Evolutionary conservation across 805 yeast species (phyloP).

Genomic region (Zygoascus tannicola): DNA sequence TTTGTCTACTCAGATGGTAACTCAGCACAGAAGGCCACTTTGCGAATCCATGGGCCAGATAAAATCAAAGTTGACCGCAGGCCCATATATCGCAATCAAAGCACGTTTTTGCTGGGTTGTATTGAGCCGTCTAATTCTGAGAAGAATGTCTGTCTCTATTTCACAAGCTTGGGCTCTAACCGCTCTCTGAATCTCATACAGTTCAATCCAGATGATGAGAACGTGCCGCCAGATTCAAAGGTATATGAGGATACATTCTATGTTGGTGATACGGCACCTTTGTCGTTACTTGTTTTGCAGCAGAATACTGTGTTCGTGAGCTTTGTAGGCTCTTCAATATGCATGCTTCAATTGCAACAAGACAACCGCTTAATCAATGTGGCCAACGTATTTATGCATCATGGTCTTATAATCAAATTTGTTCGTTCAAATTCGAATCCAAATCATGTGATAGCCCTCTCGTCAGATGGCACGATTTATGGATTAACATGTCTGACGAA

Average conservation of each 20-base stretch:
- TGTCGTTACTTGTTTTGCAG: background rate
- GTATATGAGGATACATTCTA: background rate
- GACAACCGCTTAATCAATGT: background rate
- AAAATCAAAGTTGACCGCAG: background rate
- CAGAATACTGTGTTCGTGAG: background rate
- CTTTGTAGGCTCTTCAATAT: too few species aligned
- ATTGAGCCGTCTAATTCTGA: background rate
- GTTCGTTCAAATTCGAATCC: background rate
- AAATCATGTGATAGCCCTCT: background rate
- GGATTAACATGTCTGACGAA: background rate
- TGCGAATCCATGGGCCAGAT: background rate
- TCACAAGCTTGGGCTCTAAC: background rate
- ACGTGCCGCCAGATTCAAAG: too few species aligned
- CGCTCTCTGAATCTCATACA: background rate
- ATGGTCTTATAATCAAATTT: background rate
- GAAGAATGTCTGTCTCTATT: background rate
- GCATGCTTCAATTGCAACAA: too few species aligned
- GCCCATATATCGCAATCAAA: background rate
- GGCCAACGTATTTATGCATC: background rate
- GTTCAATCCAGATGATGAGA: background rate
- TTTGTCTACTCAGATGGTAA: constrained; percentile 1
- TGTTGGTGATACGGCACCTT: background rate
- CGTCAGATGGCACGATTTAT: constrained; percentile 2
- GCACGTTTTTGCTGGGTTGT: background rate
- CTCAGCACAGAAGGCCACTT: background rate